Evolutionary conservation across 441 rosid genomes (phyloP), one percentile per base, ranked within the genome.

Genomic region (Isatis lusitanica): DNA sequence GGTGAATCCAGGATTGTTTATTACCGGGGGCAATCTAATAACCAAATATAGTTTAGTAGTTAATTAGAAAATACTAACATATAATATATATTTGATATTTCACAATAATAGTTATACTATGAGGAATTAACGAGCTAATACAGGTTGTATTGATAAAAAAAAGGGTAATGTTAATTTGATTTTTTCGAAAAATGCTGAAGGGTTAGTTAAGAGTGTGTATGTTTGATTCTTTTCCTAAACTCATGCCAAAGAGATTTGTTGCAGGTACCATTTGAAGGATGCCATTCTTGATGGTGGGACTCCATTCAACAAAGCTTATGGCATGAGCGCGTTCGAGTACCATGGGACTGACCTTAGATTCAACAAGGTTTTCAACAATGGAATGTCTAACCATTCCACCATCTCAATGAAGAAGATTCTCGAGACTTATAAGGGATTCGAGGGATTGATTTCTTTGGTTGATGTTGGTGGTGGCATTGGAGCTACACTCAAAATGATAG

Each of bases 391-490:
- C 28, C 85, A 86, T 69, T 87, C 96, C 1, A 85, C 88, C 58
- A 80, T 90, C 52, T 76, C 82, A 74, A 90, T 88, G 91, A 85
- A 83, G 76, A 88, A 87, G 46, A 57, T 87, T 57, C 85, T 93
- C 21, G 88, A 85, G 51, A 83, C 73, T 44, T 93, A 91, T 71
- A 84, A 80, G 58, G 97, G 97, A 48, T 93, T 93, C 6, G 80
- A 82, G 38, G 89, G 87, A 0, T 75, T 91, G n/a, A 61, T 77
- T 15, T 77, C 81, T 7, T 43, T 88, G 64, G 95, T 89, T n/a
- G 96, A 93, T 50, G 91, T 93, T 15, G 97, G 97, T 12, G 96
- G 98, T 55, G 94, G 96, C 58, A 83, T 76, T 10, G 96, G 98
- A 18, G 87, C 85, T 60, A 75, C 88, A 26, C 86, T 93, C 43